Evolutionary conservation across 2,329 filamentous ascomycete genomes (phyloP).

Genomic region (Fusarium sp.): DNA sequence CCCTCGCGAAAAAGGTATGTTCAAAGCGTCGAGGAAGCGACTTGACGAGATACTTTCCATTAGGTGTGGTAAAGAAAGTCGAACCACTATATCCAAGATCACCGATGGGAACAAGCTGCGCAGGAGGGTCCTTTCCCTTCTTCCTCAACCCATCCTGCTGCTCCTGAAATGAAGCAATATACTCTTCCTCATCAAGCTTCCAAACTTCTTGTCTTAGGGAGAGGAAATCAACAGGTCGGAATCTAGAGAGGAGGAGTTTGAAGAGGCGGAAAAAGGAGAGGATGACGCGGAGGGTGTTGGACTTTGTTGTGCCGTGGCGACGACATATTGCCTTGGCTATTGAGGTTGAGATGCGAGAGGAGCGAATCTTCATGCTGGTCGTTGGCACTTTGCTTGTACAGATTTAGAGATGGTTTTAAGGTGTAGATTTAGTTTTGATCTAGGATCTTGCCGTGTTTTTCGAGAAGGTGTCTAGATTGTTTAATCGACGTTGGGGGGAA

Average conservation of each 20-base stretch:
- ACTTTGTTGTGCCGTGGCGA: constrained; percentile 45
- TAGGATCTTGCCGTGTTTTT: constrained; percentile 3
- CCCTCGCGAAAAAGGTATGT: constrained; percentile 75
- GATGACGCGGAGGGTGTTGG: constrained; percentile 47
- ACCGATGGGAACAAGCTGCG: constrained; percentile 67
- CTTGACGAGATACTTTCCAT: constrained; percentile 78
- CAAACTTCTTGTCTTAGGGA: constrained; percentile 47
- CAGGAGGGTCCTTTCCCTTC: constrained; percentile 47
- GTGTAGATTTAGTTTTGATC: constrained; percentile 4
- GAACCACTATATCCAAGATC: constrained; percentile 82
- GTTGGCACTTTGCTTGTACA: neutral
- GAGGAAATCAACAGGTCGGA: constrained; percentile 47
- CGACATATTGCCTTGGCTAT: constrained; percentile 67
- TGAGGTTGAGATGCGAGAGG: constrained; percentile 65
- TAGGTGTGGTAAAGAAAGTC: constrained; percentile 77
- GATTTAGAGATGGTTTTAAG: neutral
- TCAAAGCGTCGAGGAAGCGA: constrained; percentile 78
- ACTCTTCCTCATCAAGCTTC: constrained; percentile 54
- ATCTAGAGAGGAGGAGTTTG: constrained; percentile 46
- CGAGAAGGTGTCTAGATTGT: constrained; percentile 7
- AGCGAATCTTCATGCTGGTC: constrained; percentile 48
- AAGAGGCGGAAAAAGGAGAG: constrained; percentile 52
- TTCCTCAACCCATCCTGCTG: constrained; percentile 14
- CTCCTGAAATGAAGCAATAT: constrained; percentile 52
- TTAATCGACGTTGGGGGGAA: neutral